A percentile compares a stretch with the other conserved stretches of the same genome.
phyloP scores from a whole-genome alignment of 2,329 filamentous ascomycete species.

The Fulvia fulva region DNA sequence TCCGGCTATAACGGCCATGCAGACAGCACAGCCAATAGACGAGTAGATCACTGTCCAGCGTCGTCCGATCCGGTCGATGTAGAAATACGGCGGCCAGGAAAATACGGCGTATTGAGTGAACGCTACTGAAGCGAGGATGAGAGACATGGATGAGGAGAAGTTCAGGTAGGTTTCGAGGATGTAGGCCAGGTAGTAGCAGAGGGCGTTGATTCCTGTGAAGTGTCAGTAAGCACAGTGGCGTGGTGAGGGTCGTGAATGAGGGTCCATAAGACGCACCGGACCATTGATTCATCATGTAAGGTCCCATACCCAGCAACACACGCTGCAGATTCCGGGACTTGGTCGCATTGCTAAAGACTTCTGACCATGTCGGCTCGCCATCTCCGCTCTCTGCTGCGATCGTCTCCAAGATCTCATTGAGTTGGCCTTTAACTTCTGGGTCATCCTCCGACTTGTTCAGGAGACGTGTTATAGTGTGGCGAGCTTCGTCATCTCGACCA shows the following conservation, averaged over 20 bases:
- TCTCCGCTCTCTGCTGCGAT: conserved; percentile 31
- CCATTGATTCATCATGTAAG: conserved; percentile 34
- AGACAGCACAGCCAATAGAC: conserved; percentile 32
- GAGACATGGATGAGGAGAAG: conserved; percentile 27
- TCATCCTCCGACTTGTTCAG: conserved; percentile 32
- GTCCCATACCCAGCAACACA: conserved; percentile 37
- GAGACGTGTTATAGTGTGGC: conserved; percentile 30
- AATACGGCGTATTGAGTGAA: conserved; percentile 34
- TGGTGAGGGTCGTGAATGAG: too few species aligned
- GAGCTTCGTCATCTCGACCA: conserved; percentile 27
- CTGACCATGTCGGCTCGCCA: conserved; percentile 34
- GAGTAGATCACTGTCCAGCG: conserved; percentile 31
- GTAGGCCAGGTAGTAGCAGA: conserved; percentile 31
- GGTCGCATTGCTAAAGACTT: conserved; percentile 36
- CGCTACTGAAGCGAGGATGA: conserved; percentile 31
- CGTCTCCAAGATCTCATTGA: conserved; percentile 35
- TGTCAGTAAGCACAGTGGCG: too few species aligned
- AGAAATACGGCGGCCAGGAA: conserved; percentile 32
- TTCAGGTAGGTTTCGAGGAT: conserved; percentile 29
- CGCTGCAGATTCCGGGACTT: conserved; percentile 35
- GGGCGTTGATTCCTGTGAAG: conserved; percentile 27
- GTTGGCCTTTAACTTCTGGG: conserved; percentile 33
- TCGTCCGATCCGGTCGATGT: conserved; percentile 32
- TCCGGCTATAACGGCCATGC: conserved; percentile 36
- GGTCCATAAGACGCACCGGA: too few species aligned